phyloP scores from a whole-genome alignment of 2,329 filamentous ascomycete species.

The Xylaria sp. region DNA sequence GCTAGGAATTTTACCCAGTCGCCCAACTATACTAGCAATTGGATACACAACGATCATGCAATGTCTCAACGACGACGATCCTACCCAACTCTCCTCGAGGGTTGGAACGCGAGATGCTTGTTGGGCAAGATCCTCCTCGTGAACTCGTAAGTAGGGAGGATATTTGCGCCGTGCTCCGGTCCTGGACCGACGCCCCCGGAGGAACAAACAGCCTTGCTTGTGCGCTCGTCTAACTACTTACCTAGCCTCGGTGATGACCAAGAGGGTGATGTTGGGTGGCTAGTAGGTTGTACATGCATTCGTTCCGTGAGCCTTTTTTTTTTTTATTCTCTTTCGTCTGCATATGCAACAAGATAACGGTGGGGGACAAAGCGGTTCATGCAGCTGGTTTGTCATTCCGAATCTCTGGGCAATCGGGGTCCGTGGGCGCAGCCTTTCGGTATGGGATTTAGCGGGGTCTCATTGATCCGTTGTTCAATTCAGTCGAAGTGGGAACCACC shows the following conservation, averaged over 20 bases:
- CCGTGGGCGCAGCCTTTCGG: slow-evolving; percentile 30
- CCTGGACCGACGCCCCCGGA: not conserved
- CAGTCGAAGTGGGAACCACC: not conserved
- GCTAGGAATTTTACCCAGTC: not conserved
- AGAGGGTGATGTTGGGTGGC: slow-evolving; percentile 21
- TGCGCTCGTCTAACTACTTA: not conserved
- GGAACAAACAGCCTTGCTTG: slow-evolving; percentile 11
- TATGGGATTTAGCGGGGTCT: slow-evolving; percentile 14
- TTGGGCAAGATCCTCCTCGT: slow-evolving; percentile 8
- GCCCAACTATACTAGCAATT: not conserved
- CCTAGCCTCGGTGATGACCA: slow-evolving; percentile 11
- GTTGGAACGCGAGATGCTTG: slow-evolving; percentile 10
- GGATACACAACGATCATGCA: not conserved
- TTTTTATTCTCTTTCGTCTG: too few species aligned
- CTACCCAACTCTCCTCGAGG: slow-evolving; percentile 13
- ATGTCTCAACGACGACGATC: slow-evolving; percentile 25
- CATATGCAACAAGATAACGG: slow-evolving; percentile 1
- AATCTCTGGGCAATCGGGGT: slow-evolving; percentile 17
- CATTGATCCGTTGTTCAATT: slow-evolving; percentile 44
- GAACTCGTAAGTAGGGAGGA: not conserved
- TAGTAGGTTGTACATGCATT: not conserved
- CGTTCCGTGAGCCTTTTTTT: slow-evolving; percentile 6
- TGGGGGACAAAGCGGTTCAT: slow-evolving; percentile 12
- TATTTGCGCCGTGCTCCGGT: not conserved
- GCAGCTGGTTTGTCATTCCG: slow-evolving; percentile 15